Evolutionary conservation across 495 filamentous ascomycete genomes (phyloP).

Genomic region (Delitschia confertaspora): DNA sequence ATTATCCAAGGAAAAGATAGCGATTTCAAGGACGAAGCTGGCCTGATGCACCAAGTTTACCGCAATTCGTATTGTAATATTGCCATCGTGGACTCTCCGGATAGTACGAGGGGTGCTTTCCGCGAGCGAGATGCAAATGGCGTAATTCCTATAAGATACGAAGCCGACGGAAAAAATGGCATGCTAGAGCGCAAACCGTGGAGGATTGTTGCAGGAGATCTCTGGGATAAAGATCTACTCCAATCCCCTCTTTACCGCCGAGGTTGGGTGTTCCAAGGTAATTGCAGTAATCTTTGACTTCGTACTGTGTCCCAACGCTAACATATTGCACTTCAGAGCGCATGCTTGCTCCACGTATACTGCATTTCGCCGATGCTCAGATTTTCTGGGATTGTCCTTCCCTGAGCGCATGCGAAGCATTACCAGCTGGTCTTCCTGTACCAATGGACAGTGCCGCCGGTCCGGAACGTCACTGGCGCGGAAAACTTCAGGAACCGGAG

Average conservation of each 20-base stretch:
- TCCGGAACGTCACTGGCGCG: constrained; percentile 21
- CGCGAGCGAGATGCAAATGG: not conserved
- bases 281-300: not conserved
- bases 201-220: constrained; percentile 1
- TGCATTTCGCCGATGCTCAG: constrained; percentile 19
- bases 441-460: constrained; percentile 7
- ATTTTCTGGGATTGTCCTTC: constrained; percentile 23
- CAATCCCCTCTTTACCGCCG: constrained; percentile 9
- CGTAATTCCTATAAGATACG: constrained; percentile 7
- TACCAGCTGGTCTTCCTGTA: constrained; percentile 11
- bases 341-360: constrained; percentile 19
- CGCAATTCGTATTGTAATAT: constrained; percentile 17
- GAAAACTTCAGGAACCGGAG: constrained; percentile 8
- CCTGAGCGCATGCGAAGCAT: constrained; percentile 16
- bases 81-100: constrained; percentile 7
- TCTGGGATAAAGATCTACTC: constrained; percentile 16
- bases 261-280: constrained; percentile 24
- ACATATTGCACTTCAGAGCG: constrained; percentile 6
- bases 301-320: not conserved
- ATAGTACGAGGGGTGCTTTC: constrained; percentile 13
- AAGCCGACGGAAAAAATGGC: not conserved
- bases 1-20: constrained; percentile 17
- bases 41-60: constrained; percentile 13
- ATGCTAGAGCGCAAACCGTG: constrained; percentile 6
- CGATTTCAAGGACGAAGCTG: constrained; percentile 7